These are phyloP conservation scores for Rhizopogon salebrosus DNA, from an alignment of 768 basidiomycete genomes.

Conservation along the genomic window DNA sequence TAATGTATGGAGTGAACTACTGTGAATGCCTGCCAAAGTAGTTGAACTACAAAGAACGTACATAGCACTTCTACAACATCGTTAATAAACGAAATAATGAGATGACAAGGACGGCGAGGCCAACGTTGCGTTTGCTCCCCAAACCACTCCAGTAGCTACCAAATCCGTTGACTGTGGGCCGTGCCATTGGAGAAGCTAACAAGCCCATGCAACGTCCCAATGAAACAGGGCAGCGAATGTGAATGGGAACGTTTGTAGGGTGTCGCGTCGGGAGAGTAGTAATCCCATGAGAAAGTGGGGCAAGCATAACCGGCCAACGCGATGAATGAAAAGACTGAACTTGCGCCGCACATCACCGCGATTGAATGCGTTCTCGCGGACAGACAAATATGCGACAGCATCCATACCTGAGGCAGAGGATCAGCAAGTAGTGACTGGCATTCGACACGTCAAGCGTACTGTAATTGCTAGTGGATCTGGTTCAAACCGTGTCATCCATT, in stretches of 20 bases:
- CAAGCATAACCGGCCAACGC: too few species aligned
- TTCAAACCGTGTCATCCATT: background rate
- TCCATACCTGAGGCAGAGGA: background rate
- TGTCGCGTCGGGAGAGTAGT: background rate
- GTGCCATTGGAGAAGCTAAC: background rate
- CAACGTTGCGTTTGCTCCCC: background rate
- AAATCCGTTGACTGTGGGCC: background rate
- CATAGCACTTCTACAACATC: too few species aligned
- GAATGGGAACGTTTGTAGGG: background rate
- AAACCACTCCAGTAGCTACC: background rate
- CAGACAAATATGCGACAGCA: background rate
- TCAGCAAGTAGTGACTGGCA: background rate
- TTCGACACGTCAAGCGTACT: background rate
- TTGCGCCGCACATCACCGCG: background rate
- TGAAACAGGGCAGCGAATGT: too few species aligned
- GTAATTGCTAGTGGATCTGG: background rate
- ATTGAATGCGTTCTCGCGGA: background rate
- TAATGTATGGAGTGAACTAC: too few species aligned
- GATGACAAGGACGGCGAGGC: too few species aligned
- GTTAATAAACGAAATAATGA: too few species aligned
- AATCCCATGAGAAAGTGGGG: too few species aligned
- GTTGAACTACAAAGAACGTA: too few species aligned
- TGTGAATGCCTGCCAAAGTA: too few species aligned
- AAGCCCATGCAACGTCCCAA: too few species aligned
- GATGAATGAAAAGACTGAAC: background rate